phyloP scores from a whole-genome alignment of 2,329 filamentous ascomycete genomes.

The Pseudofabraea citricarpa region DNA sequence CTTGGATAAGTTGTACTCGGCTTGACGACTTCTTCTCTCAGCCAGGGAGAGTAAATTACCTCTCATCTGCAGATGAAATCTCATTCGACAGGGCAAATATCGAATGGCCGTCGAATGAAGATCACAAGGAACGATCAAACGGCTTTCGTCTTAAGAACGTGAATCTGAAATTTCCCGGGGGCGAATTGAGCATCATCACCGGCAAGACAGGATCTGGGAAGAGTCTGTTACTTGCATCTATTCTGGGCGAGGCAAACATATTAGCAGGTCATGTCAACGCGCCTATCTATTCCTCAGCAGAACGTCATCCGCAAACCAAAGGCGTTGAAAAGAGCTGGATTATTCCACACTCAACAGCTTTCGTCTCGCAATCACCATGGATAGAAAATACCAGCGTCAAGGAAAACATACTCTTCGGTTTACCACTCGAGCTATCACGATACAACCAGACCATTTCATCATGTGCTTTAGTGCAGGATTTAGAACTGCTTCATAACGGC shows the following conservation, averaged over 20 bases:
- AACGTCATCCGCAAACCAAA: no score
- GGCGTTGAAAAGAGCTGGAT: conserved; percentile 63
- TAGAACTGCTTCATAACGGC: conserved; percentile 71
- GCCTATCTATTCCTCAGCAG: no score
- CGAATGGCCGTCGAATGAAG: conserved; percentile 69
- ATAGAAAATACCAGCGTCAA: conserved; percentile 77
- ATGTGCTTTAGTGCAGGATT: conserved; percentile 70
- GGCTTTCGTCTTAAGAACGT: conserved; percentile 63
- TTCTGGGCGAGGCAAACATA: conserved; percentile 72
- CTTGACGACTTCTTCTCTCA: conserved; percentile 67
- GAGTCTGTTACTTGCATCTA: conserved; percentile 66
- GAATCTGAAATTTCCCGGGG: conserved; percentile 60
- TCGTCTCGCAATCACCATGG: conserved; percentile 77
- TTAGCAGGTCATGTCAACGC: conserved; percentile 56
- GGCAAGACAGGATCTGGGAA: conserved; percentile 77
- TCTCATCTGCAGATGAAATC: conserved; percentile 52
- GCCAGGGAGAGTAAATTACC: conserved; percentile 54
- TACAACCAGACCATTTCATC: conserved; percentile 67
- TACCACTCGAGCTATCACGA: conserved; percentile 62
- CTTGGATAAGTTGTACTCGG: conserved; percentile 64
- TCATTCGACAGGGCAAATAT: conserved; percentile 64
- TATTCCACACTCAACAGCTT: conserved; percentile 64
- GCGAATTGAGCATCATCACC: conserved; percentile 70
- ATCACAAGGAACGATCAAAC: conserved; percentile 48
- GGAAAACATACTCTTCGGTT: conserved; percentile 74